These are phyloP conservation scores for Hamamelis virginiana DNA, from an alignment of 164 flowering plant genomes.

Conservation along the genomic window DNA sequence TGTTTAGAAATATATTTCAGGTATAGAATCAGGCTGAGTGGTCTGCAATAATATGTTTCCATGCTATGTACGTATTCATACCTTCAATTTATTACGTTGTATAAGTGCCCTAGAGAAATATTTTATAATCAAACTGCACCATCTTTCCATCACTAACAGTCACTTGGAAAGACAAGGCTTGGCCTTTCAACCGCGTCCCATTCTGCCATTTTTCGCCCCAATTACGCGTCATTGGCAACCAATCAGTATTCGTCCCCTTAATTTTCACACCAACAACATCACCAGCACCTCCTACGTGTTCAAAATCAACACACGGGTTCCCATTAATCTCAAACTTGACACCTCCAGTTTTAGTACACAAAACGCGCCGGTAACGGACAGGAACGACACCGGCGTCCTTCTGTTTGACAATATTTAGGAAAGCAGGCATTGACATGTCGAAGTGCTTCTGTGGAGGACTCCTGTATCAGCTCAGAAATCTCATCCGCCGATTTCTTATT, in stretches of 20 bases:
- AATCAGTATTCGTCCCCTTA: slow-evolving; percentile 18
- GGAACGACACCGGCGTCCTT: slow-evolving; percentile 21
- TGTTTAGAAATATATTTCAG: too few species aligned
- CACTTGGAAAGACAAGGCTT: slow-evolving; percentile 25
- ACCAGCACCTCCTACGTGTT: slow-evolving; percentile 22
- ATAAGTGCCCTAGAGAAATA: too few species aligned
- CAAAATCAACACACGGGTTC: slow-evolving; percentile 10
- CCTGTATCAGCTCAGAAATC: too few species aligned
- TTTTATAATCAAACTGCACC: slow-evolving; percentile 16
- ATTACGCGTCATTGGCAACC: slow-evolving; percentile 13
- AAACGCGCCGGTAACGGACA: slow-evolving; percentile 7
- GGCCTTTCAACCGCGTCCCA: neutral
- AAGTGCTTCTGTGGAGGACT: slow-evolving; percentile 21
- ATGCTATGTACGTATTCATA: too few species aligned
- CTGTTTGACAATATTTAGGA: slow-evolving; percentile 20
- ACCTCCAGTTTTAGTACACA: slow-evolving; percentile 2
- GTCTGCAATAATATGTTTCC: too few species aligned
- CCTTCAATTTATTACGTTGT: too few species aligned
- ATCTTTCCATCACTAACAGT: slow-evolving; percentile 19
- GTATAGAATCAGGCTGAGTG: too few species aligned
- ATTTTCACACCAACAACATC: slow-evolving; percentile 12
- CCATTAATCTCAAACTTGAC: slow-evolving; percentile 13
- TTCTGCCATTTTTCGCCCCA: slow-evolving; percentile 19
- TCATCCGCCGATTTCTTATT: too few species aligned
- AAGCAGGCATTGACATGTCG: slow-evolving; percentile 23